Base-by-base conservation (phyloP, 306 rosid genomes). In the Lathyrus tuberosus region DNA sequence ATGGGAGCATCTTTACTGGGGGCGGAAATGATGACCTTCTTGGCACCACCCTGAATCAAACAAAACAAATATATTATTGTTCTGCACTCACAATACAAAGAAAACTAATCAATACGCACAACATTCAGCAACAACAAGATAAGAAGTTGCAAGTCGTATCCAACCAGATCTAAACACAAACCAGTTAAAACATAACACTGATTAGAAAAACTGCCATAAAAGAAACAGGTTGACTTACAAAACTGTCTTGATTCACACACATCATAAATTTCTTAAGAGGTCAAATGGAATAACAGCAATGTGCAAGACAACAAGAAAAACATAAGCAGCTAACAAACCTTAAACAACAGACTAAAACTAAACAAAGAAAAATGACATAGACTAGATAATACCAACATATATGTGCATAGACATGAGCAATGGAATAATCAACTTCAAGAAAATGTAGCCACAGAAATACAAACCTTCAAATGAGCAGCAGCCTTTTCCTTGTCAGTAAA, bases 1-100 rank as follows among this genome's bases (percentile, higher is more conserved):
- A 91, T 88, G 33, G 97, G 97, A 11, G 97, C 97, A 82, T 91
- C 96, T 78, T 86, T 91, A 42, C 97, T 88, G 9, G 96, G 97
- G 33, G 97, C 97, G 5, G 97, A 91, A 76, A 91, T 91, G 69
- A 91, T 73, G 71, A 91, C 96, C 88, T 91, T 91, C 91, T 91
- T 88, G 2, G 96, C 97, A 64, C 97, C 97, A 63, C 96, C 97
- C 97, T 91, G 83, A 11, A 52, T 10, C 6, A 57, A 37, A 15
- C 24, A 60, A 8, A 48, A 24, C 1, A 15, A n/a, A 31, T 8
- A 30, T 7, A 30, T 67, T 8, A 52, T 5, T 31, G 58, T 40
- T 63, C 77, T 11, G 16, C 33, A 15, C 37, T 35, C 1, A 46
- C 8, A 13, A 30, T 18, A 5, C 3, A 6, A 3, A 53, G 13